Percentiles rank a stretch among this genome's conserved stretches.
Evolutionary conservation across 2,329 filamentous ascomycete species (phyloP).

Genomic region (Xylariaceae sp.): DNA sequence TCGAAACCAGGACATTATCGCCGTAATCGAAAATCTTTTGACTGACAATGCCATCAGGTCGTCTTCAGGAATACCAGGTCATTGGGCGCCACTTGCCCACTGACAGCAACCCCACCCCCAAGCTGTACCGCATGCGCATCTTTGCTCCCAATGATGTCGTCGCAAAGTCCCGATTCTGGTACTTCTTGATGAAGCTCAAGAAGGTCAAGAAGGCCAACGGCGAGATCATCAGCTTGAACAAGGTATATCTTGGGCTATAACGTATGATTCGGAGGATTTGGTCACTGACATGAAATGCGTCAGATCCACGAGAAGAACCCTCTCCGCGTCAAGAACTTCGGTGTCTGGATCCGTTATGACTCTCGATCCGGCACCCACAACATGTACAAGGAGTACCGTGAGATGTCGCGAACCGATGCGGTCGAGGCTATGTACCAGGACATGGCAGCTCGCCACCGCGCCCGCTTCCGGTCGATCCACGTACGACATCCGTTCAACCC

Average conservation of each 20-base stretch:
- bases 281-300: slow-evolving; percentile 8
- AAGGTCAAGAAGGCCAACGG: slow-evolving; percentile 99
- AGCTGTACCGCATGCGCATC: slow-evolving; percentile 99
- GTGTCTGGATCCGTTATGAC: slow-evolving; percentile 99
- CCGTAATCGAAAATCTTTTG: not conserved
- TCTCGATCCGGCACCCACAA: slow-evolving; percentile 99
- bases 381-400: slow-evolving; percentile 99
- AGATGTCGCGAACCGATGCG: slow-evolving; percentile 93
- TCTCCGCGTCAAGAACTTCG: slow-evolving; percentile 99
- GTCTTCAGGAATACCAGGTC: slow-evolving; percentile 99
- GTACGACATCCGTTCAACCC: no score
- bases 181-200: slow-evolving; percentile 97
- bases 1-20: not conserved
- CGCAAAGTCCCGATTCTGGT: slow-evolving; percentile 99
- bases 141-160: slow-evolving; percentile 97
- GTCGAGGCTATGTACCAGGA: slow-evolving; percentile 98
- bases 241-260: slow-evolving; percentile 50
- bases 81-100: slow-evolving; percentile 98
- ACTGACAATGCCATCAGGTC: slow-evolving; percentile 58
- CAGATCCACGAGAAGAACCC: slow-evolving; percentile 99
- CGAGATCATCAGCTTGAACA: slow-evolving; percentile 96
- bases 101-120: slow-evolving; percentile 93
- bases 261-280: not conserved
- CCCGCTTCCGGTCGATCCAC: slow-evolving; percentile 97
- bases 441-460: slow-evolving; percentile 98